A percentile compares a stretch with the other conserved stretches of the same genome.
phyloP scores from a whole-genome alignment of 768 basidiomycete genomes.

The Suillus variegatus region DNA sequence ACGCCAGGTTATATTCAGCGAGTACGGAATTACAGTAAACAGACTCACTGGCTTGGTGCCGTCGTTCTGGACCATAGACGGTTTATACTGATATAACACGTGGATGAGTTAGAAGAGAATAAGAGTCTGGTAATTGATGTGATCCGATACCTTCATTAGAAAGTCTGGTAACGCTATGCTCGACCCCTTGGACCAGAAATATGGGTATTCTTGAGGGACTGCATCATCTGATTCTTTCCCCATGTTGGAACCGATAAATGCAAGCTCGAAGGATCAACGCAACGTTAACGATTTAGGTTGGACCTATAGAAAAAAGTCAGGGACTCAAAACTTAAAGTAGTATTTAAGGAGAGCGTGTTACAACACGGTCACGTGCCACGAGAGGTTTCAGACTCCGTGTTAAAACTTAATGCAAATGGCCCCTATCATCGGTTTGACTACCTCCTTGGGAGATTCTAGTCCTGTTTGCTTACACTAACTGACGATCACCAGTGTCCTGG shows the following conservation, averaged over 20 bases:
- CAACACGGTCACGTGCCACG: slow-evolving; percentile 2
- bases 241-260: neutral
- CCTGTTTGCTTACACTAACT: neutral
- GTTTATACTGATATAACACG: slow-evolving; percentile 54
- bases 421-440: no score
- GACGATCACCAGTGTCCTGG: neutral
- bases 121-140: neutral
- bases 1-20: neutral
- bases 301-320: neutral
- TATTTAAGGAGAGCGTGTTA: neutral
- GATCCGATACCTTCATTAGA: slow-evolving; percentile 47
- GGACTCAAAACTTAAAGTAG: neutral
- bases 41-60: slow-evolving; percentile 68
- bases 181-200: slow-evolving; percentile 51
- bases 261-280: neutral
- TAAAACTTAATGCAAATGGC: no score
- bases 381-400: no score
- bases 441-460: no score
- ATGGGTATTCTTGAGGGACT: slow-evolving; percentile 44
- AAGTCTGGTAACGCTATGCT: slow-evolving; percentile 51
- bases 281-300: neutral
- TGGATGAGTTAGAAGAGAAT: slow-evolving; percentile 7
- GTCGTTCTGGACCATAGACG: slow-evolving; percentile 78
- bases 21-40: neutral
- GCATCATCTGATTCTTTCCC: slow-evolving; percentile 37